These are phyloP conservation scores for Phytophthora meadii DNA, from an alignment of 352 stramenopile genomes.

Conservation along the genomic window DNA sequence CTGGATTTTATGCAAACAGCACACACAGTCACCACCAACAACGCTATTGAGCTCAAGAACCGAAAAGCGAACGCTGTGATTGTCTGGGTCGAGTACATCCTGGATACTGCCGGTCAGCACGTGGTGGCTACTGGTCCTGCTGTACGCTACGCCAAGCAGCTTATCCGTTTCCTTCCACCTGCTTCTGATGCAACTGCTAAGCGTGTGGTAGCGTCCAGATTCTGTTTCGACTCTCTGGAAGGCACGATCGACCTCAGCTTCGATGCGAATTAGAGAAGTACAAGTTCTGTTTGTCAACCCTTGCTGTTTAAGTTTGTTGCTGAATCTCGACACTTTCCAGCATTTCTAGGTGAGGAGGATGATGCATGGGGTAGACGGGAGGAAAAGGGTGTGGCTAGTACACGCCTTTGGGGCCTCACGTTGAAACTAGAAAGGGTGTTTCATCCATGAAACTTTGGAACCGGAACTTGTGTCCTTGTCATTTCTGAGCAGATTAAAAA, in stretches of 20 bases:
- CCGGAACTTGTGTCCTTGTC: too few relatives aligned
- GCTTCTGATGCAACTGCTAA: not conserved
- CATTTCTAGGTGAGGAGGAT: too few relatives aligned
- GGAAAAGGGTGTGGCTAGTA: too few relatives aligned
- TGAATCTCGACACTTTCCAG: too few relatives aligned
- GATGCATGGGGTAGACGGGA: too few relatives aligned
- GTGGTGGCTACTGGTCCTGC: constrained; percentile 64
- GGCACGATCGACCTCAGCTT: constrained; percentile 67
- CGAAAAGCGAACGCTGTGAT: constrained; percentile 62
- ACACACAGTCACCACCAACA: constrained; percentile 39
- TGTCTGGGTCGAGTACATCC: constrained; percentile 74
- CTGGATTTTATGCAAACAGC: constrained; percentile 52
- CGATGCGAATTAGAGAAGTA: constrained; percentile 32
- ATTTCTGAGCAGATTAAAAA: too few relatives aligned
- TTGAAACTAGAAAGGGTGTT: too few relatives aligned
- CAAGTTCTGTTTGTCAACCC: constrained; percentile 2
- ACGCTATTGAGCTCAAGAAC: constrained; percentile 15
- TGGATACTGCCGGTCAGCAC: constrained; percentile 53
- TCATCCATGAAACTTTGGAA: too few relatives aligned
- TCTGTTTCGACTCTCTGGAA: constrained; percentile 66
- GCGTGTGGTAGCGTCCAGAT: constrained; percentile 39
- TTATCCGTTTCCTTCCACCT: constrained; percentile 70
- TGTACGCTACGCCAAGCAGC: constrained; percentile 74
- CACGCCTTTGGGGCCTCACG: too few relatives aligned
- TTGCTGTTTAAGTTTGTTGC: not conserved